A percentile compares a stretch with the other conserved stretches of the same genome.
These are phyloP conservation scores for Tephrocybe rancida DNA, from an alignment of 768 basidiomycete species.

Conservation along the genomic window DNA sequence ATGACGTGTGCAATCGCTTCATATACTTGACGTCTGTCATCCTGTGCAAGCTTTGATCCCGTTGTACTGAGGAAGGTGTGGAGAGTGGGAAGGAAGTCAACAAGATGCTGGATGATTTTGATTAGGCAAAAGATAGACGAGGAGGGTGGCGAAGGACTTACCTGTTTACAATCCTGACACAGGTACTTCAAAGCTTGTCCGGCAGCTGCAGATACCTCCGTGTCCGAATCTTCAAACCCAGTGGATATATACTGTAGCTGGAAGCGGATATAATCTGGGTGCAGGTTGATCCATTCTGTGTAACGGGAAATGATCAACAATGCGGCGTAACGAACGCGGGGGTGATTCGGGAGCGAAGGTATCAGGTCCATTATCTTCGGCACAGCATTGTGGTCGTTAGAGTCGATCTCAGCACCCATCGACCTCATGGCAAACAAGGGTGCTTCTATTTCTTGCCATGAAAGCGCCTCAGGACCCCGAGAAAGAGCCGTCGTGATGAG, in stretches of 20 bases:
- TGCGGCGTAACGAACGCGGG: slow-evolving; percentile 92
- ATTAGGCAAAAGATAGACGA: neutral
- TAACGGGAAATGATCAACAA: slow-evolving; percentile 94
- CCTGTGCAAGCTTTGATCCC: slow-evolving; percentile 78
- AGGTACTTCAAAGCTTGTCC: slow-evolving; percentile 96
- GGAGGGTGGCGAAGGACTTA: slow-evolving; percentile 24
- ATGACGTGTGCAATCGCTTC: slow-evolving; percentile 97
- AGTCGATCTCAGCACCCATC: slow-evolving; percentile 94
- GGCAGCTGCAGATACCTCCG: slow-evolving; percentile 89
- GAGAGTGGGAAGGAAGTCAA: slow-evolving; percentile 89
- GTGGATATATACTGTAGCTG: slow-evolving; percentile 91
- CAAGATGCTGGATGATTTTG: slow-evolving; percentile 64
- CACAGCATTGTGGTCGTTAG: slow-evolving; percentile 80
- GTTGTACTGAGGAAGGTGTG: slow-evolving; percentile 85
- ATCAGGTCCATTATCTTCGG: slow-evolving; percentile 96
- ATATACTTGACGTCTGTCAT: slow-evolving; percentile 90
- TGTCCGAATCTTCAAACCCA: slow-evolving; percentile 82
- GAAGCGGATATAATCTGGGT: slow-evolving; percentile 83
- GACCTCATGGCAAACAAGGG: slow-evolving; percentile 97
- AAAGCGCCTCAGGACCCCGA: slow-evolving; percentile 52
- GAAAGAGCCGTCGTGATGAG: slow-evolving; percentile 77
- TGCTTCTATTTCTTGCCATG: slow-evolving; percentile 98
- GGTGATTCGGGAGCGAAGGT: slow-evolving; percentile 86
- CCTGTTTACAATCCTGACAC: slow-evolving; percentile 94
- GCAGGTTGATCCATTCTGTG: slow-evolving; percentile 93